These are phyloP conservation scores for Triglochin maritima DNA, from an alignment of 106 monocot genomes.

Conservation along the genomic window DNA sequence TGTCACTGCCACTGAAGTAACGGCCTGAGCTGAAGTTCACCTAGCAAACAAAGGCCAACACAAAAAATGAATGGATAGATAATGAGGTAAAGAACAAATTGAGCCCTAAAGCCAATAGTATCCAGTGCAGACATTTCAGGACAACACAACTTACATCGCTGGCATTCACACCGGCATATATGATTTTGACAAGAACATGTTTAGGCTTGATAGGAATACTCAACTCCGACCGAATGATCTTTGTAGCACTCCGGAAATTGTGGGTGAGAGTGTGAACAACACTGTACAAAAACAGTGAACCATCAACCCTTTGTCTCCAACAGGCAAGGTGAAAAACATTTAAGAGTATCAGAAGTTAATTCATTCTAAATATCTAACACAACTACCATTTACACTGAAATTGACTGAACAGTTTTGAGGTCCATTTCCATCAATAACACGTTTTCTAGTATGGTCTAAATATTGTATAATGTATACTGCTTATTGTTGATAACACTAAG, in stretches of 20 bases:
- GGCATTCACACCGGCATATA: conserved; percentile 98
- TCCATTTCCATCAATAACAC: no score
- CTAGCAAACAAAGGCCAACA: conserved; percentile 18
- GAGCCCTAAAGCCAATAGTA: neutral
- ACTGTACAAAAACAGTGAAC: conserved; percentile 24
- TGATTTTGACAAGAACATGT: conserved; percentile 79
- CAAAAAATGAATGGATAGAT: neutral
- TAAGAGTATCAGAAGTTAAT: no score
- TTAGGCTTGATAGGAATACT: conserved; percentile 53
- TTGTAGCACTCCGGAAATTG: conserved; percentile 78
- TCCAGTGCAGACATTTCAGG: neutral
- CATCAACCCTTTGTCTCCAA: neutral
- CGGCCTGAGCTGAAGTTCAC: conserved; percentile 96
- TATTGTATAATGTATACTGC: no score
- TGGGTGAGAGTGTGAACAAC: conserved; percentile 73
- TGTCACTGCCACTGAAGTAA: conserved; percentile 53
- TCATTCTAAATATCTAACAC: no score
- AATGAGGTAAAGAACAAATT: neutral
- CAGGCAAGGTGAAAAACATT: no score
- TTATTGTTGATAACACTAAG: no score
- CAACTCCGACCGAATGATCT: conserved; percentile 40
- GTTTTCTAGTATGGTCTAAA: no score
- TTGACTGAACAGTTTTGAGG: no score
- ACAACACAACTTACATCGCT: conserved; percentile 75
- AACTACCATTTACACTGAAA: no score